Percentiles rank a stretch among this genome's conserved stretches.
These are phyloP conservation scores for Globisporangium sylvaticum DNA, from an alignment of 352 stramenopile genomes.

Conservation along the genomic window DNA sequence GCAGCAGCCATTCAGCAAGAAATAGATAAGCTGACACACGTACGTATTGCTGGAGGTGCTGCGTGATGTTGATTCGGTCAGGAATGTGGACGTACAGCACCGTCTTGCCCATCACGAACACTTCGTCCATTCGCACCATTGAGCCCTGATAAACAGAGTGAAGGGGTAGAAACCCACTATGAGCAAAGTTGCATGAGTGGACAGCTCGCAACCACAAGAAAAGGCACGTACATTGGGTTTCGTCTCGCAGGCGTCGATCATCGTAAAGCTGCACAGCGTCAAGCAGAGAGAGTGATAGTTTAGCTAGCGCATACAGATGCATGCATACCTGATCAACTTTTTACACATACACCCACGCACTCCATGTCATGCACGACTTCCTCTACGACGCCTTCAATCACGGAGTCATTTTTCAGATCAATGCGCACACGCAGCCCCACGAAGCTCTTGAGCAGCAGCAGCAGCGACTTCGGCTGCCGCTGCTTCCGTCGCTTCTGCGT, in stretches of 20 bases:
- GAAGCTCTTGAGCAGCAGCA: conserved; percentile 84
- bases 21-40: neutral
- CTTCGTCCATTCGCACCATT: conserved; percentile 63
- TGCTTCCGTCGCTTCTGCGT: conserved; percentile 14
- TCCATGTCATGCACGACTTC: conserved; percentile 87
- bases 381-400: conserved; percentile 75
- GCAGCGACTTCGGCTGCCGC: conserved; percentile 45
- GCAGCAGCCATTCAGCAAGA: neutral
- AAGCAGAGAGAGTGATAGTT: neutral
- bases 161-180: neutral
- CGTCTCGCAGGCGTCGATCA: conserved; percentile 69
- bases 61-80: conserved; percentile 78
- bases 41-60: conserved; percentile 80
- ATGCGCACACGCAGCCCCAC: conserved; percentile 74
- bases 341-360: conserved; percentile 24
- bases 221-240: conserved; percentile 51
- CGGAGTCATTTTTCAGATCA: conserved; percentile 80
- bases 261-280: conserved; percentile 42
- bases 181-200: neutral
- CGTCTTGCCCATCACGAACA: conserved; percentile 87
- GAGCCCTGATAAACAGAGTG: conserved; percentile 31
- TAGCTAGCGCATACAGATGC: neutral
- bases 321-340: neutral
- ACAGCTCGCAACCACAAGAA: neutral
- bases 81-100: conserved; percentile 87